Conservation (phyloP, 2,329 filamentous ascomycete species). For the Bipolaris sorokiniana region DNA sequence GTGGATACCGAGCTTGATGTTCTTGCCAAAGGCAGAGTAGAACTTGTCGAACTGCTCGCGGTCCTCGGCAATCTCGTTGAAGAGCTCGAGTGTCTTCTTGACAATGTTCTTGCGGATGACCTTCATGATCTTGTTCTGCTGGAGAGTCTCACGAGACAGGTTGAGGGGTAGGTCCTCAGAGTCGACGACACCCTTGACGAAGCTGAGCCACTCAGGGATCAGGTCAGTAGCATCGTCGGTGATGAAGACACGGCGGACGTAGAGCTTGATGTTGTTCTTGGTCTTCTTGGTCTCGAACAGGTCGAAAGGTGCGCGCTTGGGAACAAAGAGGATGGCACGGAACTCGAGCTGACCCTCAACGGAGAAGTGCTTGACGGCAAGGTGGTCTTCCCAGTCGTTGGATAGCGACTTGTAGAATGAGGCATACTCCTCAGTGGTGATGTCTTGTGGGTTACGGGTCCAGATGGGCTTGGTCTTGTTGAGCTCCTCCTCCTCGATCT, state of each 20-base stretch:
- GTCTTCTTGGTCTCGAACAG: slow-evolving; percentile 99
- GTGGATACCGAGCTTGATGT: slow-evolving; percentile 99
- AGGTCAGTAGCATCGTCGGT: slow-evolving; percentile 99
- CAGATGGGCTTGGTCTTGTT: slow-evolving; percentile 99
- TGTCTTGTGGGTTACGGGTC: slow-evolving; percentile 97
- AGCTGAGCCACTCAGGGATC: slow-evolving; percentile 98
- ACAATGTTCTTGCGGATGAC: slow-evolving; percentile 99
- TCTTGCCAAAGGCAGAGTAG: slow-evolving; percentile 99
- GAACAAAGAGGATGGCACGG: slow-evolving; percentile 98
- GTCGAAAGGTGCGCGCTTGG: slow-evolving; percentile 99
- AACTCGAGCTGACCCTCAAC: slow-evolving; percentile 99
- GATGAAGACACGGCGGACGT: slow-evolving; percentile 99
- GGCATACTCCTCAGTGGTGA: slow-evolving; percentile 94
- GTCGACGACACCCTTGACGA: slow-evolving; percentile 99
- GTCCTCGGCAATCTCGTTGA: slow-evolving; percentile 98
- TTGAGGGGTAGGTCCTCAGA: slow-evolving; percentile 99
- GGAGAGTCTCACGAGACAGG: slow-evolving; percentile 98
- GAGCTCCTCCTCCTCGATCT: slow-evolving; percentile 98
- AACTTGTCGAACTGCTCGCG: slow-evolving; percentile 99
- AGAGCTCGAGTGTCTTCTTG: slow-evolving; percentile 99
- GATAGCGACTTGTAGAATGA: slow-evolving; percentile 99
- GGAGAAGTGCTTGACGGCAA: slow-evolving; percentile 99
- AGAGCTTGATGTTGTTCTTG: slow-evolving; percentile 99
- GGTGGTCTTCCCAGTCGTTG: slow-evolving; percentile 99
- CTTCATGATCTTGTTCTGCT: slow-evolving; percentile 99